Base-by-base conservation (phyloP, 352 stramenopile genomes). In the Heterotrichella gracilis region DNA sequence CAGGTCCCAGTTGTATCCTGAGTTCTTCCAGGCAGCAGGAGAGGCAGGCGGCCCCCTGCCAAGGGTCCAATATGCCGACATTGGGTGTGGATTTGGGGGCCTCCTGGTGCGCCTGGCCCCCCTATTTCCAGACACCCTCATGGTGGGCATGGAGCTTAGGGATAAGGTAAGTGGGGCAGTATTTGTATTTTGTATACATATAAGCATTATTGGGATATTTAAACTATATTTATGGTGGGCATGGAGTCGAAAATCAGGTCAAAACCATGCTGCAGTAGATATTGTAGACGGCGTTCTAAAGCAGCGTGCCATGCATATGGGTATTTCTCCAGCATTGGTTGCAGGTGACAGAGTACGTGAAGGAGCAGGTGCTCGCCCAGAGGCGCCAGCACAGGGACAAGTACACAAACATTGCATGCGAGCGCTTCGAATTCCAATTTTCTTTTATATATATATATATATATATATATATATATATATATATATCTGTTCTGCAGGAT, bases 351-450 rank as follows among this genome's bases (percentile, higher is more conserved):
- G 81, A 87, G 75, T 87, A 84, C 74, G 81, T 85, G 0, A 71
- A 80, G 67, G 70, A 85, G 17, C 76, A 78, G 22, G 84, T 87
- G 69, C 69, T 80, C 40, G 82, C 82, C 4, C 73, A 92, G 69
- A 81, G 86, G 42, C 70, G 78, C 14, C 82, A 91, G 71, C 75
- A 86, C 22, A 74, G 79, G 3, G 78, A 74, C 23, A 21, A 69
- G n/a, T 42, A 22, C 13, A 9, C 3, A 22, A 39, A 14, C 2
- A 24, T 3, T n/a, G 19, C 9, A 21, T 0, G 67, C 24, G n/a
- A 97, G 70, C 79, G 89, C 25, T 93, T 85, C 9, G 97, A 98
- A n/a, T n/a, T n/a, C n/a, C n/a, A n/a, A n/a, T n/a, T n/a, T n/a
- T n/a, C n/a, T n/a, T n/a, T n/a, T n/a, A n/a, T n/a, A n/a, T n/a